Percentiles rank a stretch among this genome's conserved stretches.
phyloP scores from a whole-genome alignment of 352 stramenopile species.

The Globisporangium parvum region DNA sequence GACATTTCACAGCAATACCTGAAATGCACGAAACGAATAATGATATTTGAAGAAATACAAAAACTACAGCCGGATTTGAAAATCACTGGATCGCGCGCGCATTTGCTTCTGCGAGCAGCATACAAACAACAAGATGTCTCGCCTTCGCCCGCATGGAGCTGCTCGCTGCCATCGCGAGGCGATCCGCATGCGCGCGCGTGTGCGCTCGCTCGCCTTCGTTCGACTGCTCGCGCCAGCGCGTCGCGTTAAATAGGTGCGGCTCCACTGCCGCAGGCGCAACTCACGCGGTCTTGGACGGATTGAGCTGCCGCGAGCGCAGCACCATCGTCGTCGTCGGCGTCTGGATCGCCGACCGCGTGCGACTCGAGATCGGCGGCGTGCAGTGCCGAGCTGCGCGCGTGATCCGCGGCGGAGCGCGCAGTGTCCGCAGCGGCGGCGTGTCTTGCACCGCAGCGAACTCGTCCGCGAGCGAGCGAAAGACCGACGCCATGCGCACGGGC shows the following conservation, averaged over 20 bases:
- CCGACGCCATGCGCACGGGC: slow-evolving; percentile 17
- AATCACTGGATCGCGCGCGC: neutral
- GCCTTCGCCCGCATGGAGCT: neutral
- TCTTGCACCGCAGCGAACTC: slow-evolving; percentile 64
- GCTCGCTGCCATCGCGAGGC: no score
- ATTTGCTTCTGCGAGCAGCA: neutral
- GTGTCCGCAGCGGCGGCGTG: slow-evolving; percentile 30
- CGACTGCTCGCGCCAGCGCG: slow-evolving; percentile 4
- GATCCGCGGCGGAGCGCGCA: slow-evolving; percentile 45
- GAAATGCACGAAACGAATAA: neutral
- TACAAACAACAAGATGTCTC: slow-evolving; percentile 15
- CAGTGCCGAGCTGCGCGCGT: slow-evolving; percentile 32
- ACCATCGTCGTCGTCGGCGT: slow-evolving; percentile 44
- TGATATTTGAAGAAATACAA: slow-evolving; percentile 10
- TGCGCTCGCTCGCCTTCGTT: slow-evolving; percentile 9
- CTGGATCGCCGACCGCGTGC: slow-evolving; percentile 33
- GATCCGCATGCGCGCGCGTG: no score
- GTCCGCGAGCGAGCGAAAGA: slow-evolving; percentile 60
- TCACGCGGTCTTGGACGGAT: slow-evolving; percentile 29
- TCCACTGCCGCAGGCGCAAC: neutral
- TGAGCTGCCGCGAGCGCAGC: slow-evolving; percentile 50
- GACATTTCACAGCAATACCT: slow-evolving; percentile 2
- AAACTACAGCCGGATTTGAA: slow-evolving; percentile 10
- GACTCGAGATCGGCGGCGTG: slow-evolving; percentile 23
- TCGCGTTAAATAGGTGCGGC: slow-evolving; percentile 21